phyloP scores from a whole-genome alignment of 495 filamentous ascomycete species.

The Aeminium ludgeri region DNA sequence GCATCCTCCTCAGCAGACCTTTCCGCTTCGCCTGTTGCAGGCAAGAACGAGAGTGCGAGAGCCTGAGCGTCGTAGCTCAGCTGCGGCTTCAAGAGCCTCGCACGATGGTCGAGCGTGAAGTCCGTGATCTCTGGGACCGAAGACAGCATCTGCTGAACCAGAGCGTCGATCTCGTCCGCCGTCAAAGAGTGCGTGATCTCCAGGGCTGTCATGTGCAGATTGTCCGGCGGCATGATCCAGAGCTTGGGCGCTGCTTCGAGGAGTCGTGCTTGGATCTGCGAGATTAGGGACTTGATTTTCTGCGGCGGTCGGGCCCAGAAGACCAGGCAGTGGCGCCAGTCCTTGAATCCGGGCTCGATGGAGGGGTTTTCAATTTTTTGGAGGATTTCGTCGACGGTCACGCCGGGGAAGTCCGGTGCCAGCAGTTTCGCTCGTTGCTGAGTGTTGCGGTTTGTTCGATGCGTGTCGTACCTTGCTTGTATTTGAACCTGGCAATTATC shows the following conservation, averaged over 20 bases:
- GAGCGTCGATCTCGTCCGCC: conserved; percentile 37
- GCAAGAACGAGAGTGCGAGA: conserved; percentile 71
- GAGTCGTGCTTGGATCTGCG: conserved; percentile 50
- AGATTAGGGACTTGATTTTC: conserved; percentile 46
- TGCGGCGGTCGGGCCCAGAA: conserved; percentile 75
- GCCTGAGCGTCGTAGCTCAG: conserved; percentile 73
- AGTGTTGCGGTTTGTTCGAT: conserved; percentile 54
- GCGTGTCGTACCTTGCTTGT: conserved; percentile 51
- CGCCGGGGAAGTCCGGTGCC: conserved; percentile 45
- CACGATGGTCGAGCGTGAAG: conserved; percentile 43
- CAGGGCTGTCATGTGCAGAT: conserved; percentile 71
- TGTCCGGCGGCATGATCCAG: conserved; percentile 65
- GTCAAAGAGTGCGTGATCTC: conserved; percentile 63
- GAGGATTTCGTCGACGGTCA: conserved; percentile 62
- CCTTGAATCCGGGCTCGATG: conserved; percentile 46
- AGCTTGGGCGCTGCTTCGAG: conserved; percentile 41
- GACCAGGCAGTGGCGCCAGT: conserved; percentile 63
- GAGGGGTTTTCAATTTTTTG: conserved; percentile 42
- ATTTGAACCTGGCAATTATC: conserved; percentile 40
- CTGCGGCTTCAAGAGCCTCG: conserved; percentile 63
- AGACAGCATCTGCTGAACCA: conserved; percentile 38
- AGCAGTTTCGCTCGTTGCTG: conserved; percentile 55
- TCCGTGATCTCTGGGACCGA: conserved; percentile 38
- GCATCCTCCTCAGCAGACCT: conserved; percentile 28
- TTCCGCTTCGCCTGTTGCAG: conserved; percentile 42